phyloP scores from a whole-genome alignment of 768 basidiomycete genomes.

The Lactifluus rugatus region DNA sequence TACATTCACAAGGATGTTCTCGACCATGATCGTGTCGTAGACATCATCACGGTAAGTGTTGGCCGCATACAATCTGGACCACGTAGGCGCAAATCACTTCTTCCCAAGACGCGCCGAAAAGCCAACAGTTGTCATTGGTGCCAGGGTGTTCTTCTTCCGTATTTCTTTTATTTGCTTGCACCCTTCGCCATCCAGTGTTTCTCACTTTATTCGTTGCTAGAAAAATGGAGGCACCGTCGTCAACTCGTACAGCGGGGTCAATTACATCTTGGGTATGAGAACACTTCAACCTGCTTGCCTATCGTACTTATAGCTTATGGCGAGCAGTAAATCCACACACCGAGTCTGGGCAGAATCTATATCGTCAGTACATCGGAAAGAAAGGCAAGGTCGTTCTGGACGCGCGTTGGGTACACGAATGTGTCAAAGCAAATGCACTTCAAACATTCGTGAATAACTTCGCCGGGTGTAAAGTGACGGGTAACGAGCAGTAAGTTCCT shows the following conservation, averaged over 20 bases:
- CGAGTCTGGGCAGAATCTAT: constrained; percentile 71
- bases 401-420: constrained; percentile 68
- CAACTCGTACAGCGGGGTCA: constrained; percentile 66
- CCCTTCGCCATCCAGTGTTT: background rate
- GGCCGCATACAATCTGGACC: constrained; percentile 2
- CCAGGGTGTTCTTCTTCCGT: background rate
- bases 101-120: background rate
- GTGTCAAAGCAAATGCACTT: constrained; percentile 55
- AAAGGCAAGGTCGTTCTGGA: constrained; percentile 72
- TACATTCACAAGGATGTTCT: constrained; percentile 77
- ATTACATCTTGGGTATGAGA: constrained; percentile 66
- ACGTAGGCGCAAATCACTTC: background rate
- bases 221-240: constrained; percentile 69
- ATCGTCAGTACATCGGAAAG: constrained; percentile 68
- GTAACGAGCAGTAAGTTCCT: constrained; percentile 52
- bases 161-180: background rate
- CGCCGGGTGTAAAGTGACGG: constrained; percentile 74
- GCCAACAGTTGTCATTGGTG: background rate
- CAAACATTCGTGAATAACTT: constrained; percentile 71
- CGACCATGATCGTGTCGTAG: constrained; percentile 53
- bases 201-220: constrained; percentile 30
- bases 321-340: constrained; percentile 65
- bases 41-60: constrained; percentile 56
- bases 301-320: background rate
- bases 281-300: background rate